Evolutionary conservation across 108 stramenopile species (phyloP).

Genomic region (Nitzschia sp.): DNA sequence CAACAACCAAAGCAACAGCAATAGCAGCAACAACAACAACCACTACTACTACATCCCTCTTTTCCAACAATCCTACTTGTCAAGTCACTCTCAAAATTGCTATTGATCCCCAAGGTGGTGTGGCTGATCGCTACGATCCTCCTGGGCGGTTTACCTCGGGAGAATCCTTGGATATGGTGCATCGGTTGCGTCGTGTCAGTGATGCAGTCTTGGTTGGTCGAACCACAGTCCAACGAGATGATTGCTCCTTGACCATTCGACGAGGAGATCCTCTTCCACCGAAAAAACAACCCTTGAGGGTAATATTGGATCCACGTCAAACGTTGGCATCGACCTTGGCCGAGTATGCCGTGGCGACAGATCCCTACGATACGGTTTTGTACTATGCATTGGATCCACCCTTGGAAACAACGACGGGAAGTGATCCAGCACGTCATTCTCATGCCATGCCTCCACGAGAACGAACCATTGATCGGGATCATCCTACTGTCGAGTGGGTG

Average conservation of each 20-base stretch:
- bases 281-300: conserved; percentile 57
- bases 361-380: conserved; percentile 56
- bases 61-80: too few species aligned
- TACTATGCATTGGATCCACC: conserved; percentile 32
- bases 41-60: too few species aligned
- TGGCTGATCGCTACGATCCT: conserved; percentile 53
- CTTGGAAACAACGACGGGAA: not conserved
- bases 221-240: conserved; percentile 67
- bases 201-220: conserved; percentile 76
- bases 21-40: too few species aligned
- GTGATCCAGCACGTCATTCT: too few species aligned
- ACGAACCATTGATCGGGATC: not conserved
- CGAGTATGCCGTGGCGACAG: conserved; percentile 53
- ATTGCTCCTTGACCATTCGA: conserved; percentile 72
- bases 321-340: conserved; percentile 26
- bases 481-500: conserved; percentile 14
- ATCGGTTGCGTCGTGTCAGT: conserved; percentile 65
- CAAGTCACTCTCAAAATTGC: conserved; percentile 79
- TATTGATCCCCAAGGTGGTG: conserved; percentile 62
- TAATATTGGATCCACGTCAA: conserved; percentile 68
- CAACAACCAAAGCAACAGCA: too few species aligned
- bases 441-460: too few species aligned
- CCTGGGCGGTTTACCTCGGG: conserved; percentile 71
- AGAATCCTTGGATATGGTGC: conserved; percentile 77
- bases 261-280: conserved; percentile 34